These are phyloP conservation scores for Grifola frondosa DNA, from an alignment of 1,284 basidiomycete genomes.

Conservation along the genomic window DNA sequence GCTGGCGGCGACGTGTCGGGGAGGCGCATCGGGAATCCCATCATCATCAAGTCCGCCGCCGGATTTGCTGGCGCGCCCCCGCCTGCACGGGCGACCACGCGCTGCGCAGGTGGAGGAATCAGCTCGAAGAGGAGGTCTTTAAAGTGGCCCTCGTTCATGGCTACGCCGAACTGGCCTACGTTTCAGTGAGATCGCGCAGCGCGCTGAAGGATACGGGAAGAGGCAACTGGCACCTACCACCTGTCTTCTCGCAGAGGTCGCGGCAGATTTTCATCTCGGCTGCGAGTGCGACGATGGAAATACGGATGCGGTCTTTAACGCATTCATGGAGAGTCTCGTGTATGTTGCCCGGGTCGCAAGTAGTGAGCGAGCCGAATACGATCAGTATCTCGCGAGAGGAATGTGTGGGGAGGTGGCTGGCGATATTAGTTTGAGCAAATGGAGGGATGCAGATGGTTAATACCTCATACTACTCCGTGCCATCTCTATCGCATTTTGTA, in stretches of 20 bases:
- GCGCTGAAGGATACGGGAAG: not conserved
- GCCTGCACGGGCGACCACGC: slow-evolving; percentile 51
- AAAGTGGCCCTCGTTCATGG: slow-evolving; percentile 95
- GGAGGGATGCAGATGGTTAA: slow-evolving; percentile 18
- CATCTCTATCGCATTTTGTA: slow-evolving; percentile 98
- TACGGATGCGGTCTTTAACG: slow-evolving; percentile 80
- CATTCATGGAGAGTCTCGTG: slow-evolving; percentile 88
- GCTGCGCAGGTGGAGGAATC: slow-evolving; percentile 92
- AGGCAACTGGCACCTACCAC: slow-evolving; percentile 52
- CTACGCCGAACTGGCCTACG: slow-evolving; percentile 89
- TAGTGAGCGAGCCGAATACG: slow-evolving; percentile 93
- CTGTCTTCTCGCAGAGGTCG: slow-evolving; percentile 85
- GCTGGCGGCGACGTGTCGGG: slow-evolving; percentile 79
- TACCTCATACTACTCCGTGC: slow-evolving; percentile 88
- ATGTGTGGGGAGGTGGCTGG: slow-evolving; percentile 89
- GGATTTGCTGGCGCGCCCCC: slow-evolving; percentile 52
- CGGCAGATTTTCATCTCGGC: slow-evolving; percentile 98
- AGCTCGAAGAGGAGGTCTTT: slow-evolving; percentile 94
- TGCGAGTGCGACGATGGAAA: slow-evolving; percentile 88
- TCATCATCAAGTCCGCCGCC: slow-evolving; percentile 92
- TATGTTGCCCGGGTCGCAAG: slow-evolving; percentile 96
- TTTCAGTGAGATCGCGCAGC: not conserved
- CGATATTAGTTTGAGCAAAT: slow-evolving; percentile 2
- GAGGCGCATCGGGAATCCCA: slow-evolving; percentile 96
- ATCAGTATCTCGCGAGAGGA: slow-evolving; percentile 94